Conservation (phyloP, 805 yeast genomes). For the Yarrowia keelungensis region DNA sequence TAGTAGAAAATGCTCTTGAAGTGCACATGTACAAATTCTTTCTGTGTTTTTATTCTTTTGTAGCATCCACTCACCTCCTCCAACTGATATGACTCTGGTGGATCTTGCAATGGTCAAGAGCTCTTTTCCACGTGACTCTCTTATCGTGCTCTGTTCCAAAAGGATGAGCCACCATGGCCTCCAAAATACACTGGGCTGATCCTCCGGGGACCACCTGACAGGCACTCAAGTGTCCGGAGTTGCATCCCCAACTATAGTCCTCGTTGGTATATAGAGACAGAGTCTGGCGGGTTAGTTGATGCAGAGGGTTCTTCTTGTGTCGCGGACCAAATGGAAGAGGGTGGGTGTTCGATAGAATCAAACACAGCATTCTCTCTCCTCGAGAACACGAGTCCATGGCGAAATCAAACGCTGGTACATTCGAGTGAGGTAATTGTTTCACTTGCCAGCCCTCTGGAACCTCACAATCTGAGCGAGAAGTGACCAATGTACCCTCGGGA, state of each 20-base stretch:
- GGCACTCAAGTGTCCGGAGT: neutral
- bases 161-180: neutral
- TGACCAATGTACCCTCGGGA: conserved; percentile 13
- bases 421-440: neutral
- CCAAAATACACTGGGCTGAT: conserved; percentile 20
- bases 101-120: conserved; percentile 2
- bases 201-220: conserved; percentile 27
- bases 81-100: conserved; percentile 4
- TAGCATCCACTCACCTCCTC: neutral
- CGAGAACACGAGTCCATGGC: conserved; percentile 8
- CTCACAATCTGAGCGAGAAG: neutral
- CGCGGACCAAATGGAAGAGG: conserved; percentile 4
- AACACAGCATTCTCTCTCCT: conserved; percentile 27
- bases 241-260: conserved; percentile 27
- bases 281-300: conserved; percentile 29
- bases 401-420: neutral
- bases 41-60: too few relatives aligned
- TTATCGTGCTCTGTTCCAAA: neutral
- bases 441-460: conserved; percentile 11
- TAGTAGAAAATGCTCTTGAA: too few relatives aligned
- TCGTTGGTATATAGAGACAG: conserved; percentile 26
- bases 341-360: conserved; percentile 11
- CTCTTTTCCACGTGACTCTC: neutral
- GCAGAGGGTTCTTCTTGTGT: conserved; percentile 6
- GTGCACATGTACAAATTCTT: too few relatives aligned